Base-by-base conservation (phyloP, 2,329 filamentous ascomycete species). In the Scedosporium boydii region DNA sequence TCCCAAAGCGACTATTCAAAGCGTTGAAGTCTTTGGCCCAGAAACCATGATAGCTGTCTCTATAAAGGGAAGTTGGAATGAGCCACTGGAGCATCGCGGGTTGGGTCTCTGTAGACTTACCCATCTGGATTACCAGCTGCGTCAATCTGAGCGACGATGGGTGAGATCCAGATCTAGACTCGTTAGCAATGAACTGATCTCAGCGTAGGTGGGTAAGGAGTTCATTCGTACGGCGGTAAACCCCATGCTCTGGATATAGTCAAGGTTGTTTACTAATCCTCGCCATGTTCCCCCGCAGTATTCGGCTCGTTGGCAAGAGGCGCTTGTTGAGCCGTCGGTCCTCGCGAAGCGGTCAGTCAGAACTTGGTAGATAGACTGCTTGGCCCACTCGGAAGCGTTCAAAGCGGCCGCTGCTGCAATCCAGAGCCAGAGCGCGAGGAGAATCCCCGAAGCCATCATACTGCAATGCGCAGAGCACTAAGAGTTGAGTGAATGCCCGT, bases 221-320 rank as follows among this genome's bases (percentile, higher is more conserved):
- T 9, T 16, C 16, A 23, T 23, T 60, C 62, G 23, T 62, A 65
- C 68, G 10, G 76, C 76, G 14, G 72, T 75, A 67, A 77, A 78
- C 2, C 76, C 77, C 71, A 79, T 76, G 56, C 72, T 70, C 65
- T 81, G 75, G 65, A 82, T 80, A 65, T 82, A 82, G 68, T 81
- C 79, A 48, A 82, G 70, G 38, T 77, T 71, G 63, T 78, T 75
- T 18, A 76, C 77, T 48, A 83, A 73, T 14, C 81, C 81, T 60
- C 72, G 67, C 71, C 75, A 83, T 18, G 77, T 79, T 23, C 81
- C 81, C 46, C 80, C 80, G 63, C 81, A 83, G 69, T 82, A 83
- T 29, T 68, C 65, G 48, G 63, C 66, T 38, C 63, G 65, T 41
- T 67, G 64, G 58, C 72, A 68, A 58, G 73, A 74, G 5, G 67